Evolutionary conservation across 2,329 filamentous ascomycete genomes (phyloP), one percentile per base, ranked within the genome.

Genomic region (Fusarium palustre): DNA sequence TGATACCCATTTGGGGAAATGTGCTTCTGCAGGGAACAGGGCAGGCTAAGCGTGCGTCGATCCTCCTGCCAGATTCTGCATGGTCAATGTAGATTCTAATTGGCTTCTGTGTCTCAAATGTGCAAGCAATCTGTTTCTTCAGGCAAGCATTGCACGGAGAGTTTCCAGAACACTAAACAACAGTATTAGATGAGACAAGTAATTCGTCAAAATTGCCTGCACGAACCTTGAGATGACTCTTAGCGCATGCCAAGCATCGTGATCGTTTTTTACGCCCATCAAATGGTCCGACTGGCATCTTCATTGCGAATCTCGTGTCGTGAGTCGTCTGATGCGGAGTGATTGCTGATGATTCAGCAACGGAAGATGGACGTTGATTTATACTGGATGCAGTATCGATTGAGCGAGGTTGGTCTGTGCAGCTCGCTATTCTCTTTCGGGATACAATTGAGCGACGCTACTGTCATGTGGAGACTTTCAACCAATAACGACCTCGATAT

Each of bases 171-270:
- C 79, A 80, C 78, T 80, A 8, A 2, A 16, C 1, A 18, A 13
- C 41, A 36, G 54, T 5, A n/a, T 38, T 20, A 38, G 18, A 18
- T 45, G 31, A 59, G 42, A 7, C 11, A 30, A 33, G 59, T 9
- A 43, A 39, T 7, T 31, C 20, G 18, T 16, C 34, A 50, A 28
- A 24, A n/a, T 13, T 8, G 15, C 22, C 42, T 4, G 28, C 12
- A 42, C 70, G 11, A 46, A 77, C 79, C 67, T 80, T 80, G 11
- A 79, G 69, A 58, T 80, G 79, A 50, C 77, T 78, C 25, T 58
- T 48, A 5, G 72, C 70, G 43, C 79, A 80, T 7, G 68, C 54
- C 25, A 67, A 50, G 33, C 79, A 80, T 13, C 78, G 73, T 3
- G 74, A 79, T 31, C 75, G 70, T 54, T 72, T 77, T 47, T 70